phyloP scores from a whole-genome alignment of 2,329 filamentous ascomycete species.

The Aspergillus terreus region DNA sequence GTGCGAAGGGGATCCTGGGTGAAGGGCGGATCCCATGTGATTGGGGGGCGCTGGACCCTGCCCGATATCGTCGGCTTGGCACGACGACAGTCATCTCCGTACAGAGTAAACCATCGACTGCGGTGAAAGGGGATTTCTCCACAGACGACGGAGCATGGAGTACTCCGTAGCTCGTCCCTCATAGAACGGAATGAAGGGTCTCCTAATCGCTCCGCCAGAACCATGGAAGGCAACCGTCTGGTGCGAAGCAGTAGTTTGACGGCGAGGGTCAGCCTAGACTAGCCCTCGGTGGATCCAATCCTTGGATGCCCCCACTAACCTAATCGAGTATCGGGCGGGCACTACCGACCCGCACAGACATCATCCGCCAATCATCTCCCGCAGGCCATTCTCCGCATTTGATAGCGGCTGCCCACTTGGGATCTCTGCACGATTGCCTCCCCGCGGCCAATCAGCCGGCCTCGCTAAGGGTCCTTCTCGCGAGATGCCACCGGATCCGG shows the following conservation, averaged over 20 bases:
- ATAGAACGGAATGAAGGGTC: too few species aligned
- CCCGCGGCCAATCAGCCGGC: constrained; percentile 4
- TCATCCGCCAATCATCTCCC: constrained; percentile 5
- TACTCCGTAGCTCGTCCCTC: neutral
- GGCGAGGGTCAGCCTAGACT: constrained; percentile 2
- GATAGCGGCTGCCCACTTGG: constrained; percentile 2
- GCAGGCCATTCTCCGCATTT: constrained; percentile 14
- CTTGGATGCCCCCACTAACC: constrained; percentile 2
- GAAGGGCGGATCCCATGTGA: constrained; percentile 2
- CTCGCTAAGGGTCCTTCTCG: constrained; percentile 17
- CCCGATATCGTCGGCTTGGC: neutral
- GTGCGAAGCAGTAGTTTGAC: neutral
- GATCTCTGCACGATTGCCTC: constrained; percentile 1
- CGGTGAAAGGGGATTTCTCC: neutral
- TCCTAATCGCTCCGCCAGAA: too few species aligned
- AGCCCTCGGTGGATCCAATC: neutral
- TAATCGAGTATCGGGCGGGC: constrained; percentile 6
- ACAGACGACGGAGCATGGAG: neutral
- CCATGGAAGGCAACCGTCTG: too few species aligned
- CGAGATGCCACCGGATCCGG: constrained; percentile 20
- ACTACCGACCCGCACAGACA: constrained; percentile 5
- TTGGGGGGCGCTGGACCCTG: neutral
- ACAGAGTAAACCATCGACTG: neutral
- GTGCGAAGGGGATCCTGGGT: neutral
- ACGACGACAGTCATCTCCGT: neutral